Evolutionary conservation across 257 asterid genomes (phyloP), one percentile per base, ranked within the genome.

Genomic region (Solanum boliviense): DNA sequence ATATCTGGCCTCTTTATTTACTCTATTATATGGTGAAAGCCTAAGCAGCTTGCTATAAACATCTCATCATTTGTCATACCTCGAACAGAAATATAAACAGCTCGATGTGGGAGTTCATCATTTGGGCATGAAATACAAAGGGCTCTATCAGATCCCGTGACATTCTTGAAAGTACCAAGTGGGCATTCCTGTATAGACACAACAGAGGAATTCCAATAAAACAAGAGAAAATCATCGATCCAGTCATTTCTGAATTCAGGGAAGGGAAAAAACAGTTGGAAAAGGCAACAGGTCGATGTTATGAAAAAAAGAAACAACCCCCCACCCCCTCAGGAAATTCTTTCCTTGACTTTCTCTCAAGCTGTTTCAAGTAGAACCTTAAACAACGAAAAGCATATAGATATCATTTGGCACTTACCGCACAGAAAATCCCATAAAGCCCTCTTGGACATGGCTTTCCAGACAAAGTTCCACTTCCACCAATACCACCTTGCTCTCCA

Each of bases 381-480:
- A 81, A 46, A 46, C 41, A 48, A 46, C 13, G 44, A 29, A 31
- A 81, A 81, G 41, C 41, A 29, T 81, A 82, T 29, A 46, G 85
- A 81, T 81, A 46, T 20, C 34, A 83, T 41, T 23, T 29, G 58
- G 25, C 58, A 81, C 83, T 38, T 92, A 96, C 99, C 98, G 94
- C 92, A 60, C 99, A 97, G 87, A 94, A 97, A 87, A 84, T 92
- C 86, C 99, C 99, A 91, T 94, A 96, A 83, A 97, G 99, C 83
- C 99, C 99, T 90, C 89, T 93, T 13, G 99, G 99, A 86, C 99
- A 97, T 74, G 98, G 95, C 93, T 93, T 97, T 86, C 99, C 99
- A 85, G 95, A 95, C 90, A 97, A 86, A 13, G 98, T 93, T 85
- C 99, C 99, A 89, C 89, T 92, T 89, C 91, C 99, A n/a, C 99